Conservation (phyloP, 345 rosid genomes). For the Passiflora organensis region DNA sequence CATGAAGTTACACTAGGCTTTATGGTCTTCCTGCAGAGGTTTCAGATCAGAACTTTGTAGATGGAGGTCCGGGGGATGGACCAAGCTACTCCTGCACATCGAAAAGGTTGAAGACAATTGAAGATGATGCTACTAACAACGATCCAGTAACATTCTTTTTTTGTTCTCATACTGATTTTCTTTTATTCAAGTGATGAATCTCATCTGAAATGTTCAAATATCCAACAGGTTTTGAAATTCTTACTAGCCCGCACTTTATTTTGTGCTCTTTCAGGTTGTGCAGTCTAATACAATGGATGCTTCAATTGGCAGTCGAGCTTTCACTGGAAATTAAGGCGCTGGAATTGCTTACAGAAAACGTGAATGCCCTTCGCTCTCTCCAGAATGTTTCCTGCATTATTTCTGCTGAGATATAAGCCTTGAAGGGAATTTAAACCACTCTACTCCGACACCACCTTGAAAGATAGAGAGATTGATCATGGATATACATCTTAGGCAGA, state of each 20-base stretch:
- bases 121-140: slow-evolving; percentile 15
- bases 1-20: slow-evolving; percentile 13
- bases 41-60: slow-evolving; percentile 71
- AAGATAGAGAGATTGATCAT: background rate
- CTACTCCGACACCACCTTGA: background rate
- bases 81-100: slow-evolving; percentile 12
- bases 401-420: slow-evolving; percentile 9
- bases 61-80: slow-evolving; percentile 28
- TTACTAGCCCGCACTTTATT: background rate
- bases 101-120: slow-evolving; percentile 34
- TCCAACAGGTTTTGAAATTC: background rate
- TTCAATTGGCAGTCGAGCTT: slow-evolving; percentile 10
- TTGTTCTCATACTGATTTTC: too few relatives aligned
- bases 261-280: slow-evolving; percentile 35
- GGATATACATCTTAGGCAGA: background rate
- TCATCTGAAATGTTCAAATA: too few relatives aligned
- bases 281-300: slow-evolving; percentile 4
- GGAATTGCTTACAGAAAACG: slow-evolving; percentile 13
- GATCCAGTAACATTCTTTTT: slow-evolving; percentile 21
- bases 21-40: slow-evolving; percentile 42
- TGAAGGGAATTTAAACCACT: background rate
- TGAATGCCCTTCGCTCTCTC: slow-evolving; percentile 3
- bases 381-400: too few relatives aligned
- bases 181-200: too few relatives aligned
- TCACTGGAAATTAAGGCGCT: slow-evolving; percentile 11